Evolutionary conservation across 208 protist species (phyloP), one percentile per base, ranked within the genome.

Genomic region (Wallacemonas sp.): DNA sequence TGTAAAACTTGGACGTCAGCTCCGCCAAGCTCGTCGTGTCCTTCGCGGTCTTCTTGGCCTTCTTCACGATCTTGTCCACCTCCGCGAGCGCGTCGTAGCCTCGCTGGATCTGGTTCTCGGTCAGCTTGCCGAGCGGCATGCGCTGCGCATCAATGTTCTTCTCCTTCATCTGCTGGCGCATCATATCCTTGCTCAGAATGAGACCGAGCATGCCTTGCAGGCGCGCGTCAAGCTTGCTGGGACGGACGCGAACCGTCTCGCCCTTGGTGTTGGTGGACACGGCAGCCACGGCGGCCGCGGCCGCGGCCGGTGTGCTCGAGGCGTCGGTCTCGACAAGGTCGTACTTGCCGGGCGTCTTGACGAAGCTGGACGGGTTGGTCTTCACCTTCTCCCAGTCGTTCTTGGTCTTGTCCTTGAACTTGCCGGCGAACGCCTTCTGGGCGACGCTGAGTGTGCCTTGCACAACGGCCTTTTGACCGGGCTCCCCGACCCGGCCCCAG

Each of bases 401-500:
- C 38, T 39, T 59, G 41, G 84, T 81, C 74, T 92, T 90, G 59
- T 84, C 82, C 64, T 77, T 81, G 76, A 87, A 92, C 70, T 88
- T 89, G n/a, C 67, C 71, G 28, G 57, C 25, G 49, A 87, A 91
- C 14, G 66, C 54, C 72, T 81, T 84, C 36, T 74, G 64, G 22
- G 75, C 78, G 33, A 22, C 49, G 16, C 20, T 57, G 1, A 31
- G 26, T 14, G 8, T 39, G 38, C 55, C 57, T 7, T 1, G 20
- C 7, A 41, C 45, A 1, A 32, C 49, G 38, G 70, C 50, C 52
- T 82, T 68, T 67, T 82, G 69, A 10, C 84, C 84, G 1, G 42
- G 18, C 75, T 91, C 85, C 1, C 70, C 81, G 28, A 91, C 87
- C 49, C 87, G 77, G 33, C 87, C 87, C 87, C 87, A 93, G 22